A percentile compares a stretch with the other conserved stretches of the same genome.
These are phyloP conservation scores for Rhizopogon parksii DNA, from an alignment of 1,284 basidiomycete genomes.

Conservation along the genomic window DNA sequence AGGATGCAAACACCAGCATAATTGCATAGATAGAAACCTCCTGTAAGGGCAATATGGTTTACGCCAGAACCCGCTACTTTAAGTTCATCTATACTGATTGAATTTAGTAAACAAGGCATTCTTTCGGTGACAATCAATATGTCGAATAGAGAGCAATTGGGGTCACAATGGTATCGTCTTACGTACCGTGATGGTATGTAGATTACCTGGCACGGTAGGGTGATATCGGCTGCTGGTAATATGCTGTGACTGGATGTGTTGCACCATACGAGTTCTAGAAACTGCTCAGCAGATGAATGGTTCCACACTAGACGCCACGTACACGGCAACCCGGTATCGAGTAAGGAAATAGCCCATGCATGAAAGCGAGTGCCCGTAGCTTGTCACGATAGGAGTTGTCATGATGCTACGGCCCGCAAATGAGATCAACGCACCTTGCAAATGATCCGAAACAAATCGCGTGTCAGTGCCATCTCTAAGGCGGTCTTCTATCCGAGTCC, in stretches of 20 bases:
- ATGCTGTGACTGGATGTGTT: background rate
- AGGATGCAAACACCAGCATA: too few relatives aligned
- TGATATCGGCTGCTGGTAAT: too few relatives aligned
- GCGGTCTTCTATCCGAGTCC: background rate
- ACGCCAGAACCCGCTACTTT: too few relatives aligned
- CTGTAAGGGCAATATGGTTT: too few relatives aligned
- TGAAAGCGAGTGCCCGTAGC: too few relatives aligned
- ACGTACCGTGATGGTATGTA: too few relatives aligned
- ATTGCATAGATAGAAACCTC: too few relatives aligned
- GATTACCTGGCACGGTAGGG: too few relatives aligned
- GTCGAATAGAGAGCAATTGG: slow-evolving; percentile 17
- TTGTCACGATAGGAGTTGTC: slow-evolving; percentile 57
- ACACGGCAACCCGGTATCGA: slow-evolving; percentile 24
- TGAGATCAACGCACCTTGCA: slow-evolving; percentile 8
- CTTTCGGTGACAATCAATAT: background rate
- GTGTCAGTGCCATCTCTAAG: background rate
- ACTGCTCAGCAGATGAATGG: background rate
- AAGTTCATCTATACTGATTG: too few relatives aligned
- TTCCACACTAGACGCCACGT: slow-evolving; percentile 14
- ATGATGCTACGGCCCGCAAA: slow-evolving; percentile 28
- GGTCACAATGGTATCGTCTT: slow-evolving; percentile 3
- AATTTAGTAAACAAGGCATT: too few relatives aligned
- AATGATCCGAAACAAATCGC: too few relatives aligned
- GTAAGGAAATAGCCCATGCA: too few relatives aligned
- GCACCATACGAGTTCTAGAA: slow-evolving; percentile 24